phyloP scores from a whole-genome alignment of 805 yeast genomes.

The Metahyphopichia silvanorum region DNA sequence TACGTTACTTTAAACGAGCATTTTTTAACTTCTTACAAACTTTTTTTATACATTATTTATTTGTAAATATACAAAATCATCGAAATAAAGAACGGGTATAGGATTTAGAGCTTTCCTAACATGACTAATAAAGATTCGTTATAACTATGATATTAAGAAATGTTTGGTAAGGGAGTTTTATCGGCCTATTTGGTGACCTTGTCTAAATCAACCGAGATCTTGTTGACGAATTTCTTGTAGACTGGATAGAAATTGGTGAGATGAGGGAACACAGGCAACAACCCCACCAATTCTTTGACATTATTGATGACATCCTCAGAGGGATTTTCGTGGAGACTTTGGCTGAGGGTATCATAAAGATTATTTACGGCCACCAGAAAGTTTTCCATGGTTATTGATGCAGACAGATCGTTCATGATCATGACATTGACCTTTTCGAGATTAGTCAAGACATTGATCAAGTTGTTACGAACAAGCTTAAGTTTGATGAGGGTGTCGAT shows the following conservation, averaged over 20 bases:
- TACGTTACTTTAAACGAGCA: no score
- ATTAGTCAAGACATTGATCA: conserved; percentile 43
- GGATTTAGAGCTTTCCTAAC: no score
- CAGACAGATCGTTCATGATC: conserved; percentile 3
- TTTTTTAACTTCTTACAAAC: no score
- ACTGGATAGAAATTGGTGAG: conserved; percentile 47
- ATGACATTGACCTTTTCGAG: conserved; percentile 36
- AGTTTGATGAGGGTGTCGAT: conserved; percentile 41
- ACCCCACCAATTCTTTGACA: conserved; percentile 44
- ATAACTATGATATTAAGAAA: no score
- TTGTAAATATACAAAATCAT: neutral
- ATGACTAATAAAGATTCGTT: no score
- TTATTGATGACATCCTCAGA: conserved; percentile 22
- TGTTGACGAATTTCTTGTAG: conserved; percentile 46
- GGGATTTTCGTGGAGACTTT: conserved; percentile 32
- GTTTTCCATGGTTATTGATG: conserved; percentile 10
- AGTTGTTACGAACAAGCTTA: conserved; percentile 42
- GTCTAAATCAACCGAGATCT: conserved; percentile 5
- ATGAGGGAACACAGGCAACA: conserved; percentile 53
- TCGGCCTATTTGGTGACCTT: neutral
- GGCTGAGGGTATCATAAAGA: conserved; percentile 43
- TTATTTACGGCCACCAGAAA: conserved; percentile 38
- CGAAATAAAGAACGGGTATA: no score
- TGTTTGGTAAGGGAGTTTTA: neutral
- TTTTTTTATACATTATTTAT: no score